Evolutionary conservation across 805 yeast species (phyloP).

Genomic region (Scheffersomyces ergatensis): DNA sequence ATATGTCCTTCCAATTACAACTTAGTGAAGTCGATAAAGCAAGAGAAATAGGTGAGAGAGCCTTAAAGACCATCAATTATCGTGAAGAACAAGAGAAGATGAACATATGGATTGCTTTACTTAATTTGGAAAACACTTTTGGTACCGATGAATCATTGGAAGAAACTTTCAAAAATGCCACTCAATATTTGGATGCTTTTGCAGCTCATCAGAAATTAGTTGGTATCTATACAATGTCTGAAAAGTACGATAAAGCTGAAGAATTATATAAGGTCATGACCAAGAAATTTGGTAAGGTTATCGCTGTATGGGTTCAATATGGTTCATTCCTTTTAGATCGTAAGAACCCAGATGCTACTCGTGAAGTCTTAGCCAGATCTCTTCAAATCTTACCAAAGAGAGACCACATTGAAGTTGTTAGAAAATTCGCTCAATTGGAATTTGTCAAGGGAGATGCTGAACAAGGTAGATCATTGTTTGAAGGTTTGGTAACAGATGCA

Average conservation of each 20-base stretch:
- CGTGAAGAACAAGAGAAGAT: conserved; percentile 91
- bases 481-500: conserved; percentile 85
- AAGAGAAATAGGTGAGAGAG: conserved; percentile 89
- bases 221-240: conserved; percentile 71
- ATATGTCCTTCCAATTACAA: conserved; percentile 96
- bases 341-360: conserved; percentile 58
- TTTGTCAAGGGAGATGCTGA: conserved; percentile 86
- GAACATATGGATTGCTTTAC: conserved; percentile 93
- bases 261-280: conserved; percentile 61
- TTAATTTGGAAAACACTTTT: conserved; percentile 91
- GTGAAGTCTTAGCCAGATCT: conserved; percentile 70
- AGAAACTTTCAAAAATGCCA: conserved; percentile 76
- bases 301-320: conserved; percentile 77
- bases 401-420: conserved; percentile 74
- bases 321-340: conserved; percentile 72
- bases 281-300: conserved; percentile 73
- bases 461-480: conserved; percentile 92
- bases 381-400: conserved; percentile 68
- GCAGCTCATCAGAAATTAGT: conserved; percentile 78
- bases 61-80: conserved; percentile 82
- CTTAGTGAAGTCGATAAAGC: conserved; percentile 93
- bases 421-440: conserved; percentile 87
- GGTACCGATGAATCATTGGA: conserved; percentile 84
- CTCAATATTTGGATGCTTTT: conserved; percentile 88
- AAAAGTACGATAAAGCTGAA: conserved; percentile 69